These are phyloP conservation scores for Mitragyna speciosa DNA, from an alignment of 257 asterid species.

Conservation along the genomic window DNA sequence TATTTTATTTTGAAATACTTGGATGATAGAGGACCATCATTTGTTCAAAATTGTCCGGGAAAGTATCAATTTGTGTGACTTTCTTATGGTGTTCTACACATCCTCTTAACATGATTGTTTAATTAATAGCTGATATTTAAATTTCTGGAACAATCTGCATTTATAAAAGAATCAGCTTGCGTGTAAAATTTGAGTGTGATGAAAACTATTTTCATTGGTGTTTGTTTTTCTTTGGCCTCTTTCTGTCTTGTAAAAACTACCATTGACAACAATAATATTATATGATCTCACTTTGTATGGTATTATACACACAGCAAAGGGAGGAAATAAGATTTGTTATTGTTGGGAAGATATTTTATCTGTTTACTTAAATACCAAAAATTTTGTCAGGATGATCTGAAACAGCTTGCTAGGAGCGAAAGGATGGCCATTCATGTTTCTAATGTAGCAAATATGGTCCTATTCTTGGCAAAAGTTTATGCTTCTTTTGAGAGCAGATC, in stretches of 20 bases:
- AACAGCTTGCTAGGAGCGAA: slow-evolving; percentile 73
- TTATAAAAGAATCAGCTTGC: not conserved
- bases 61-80: not conserved
- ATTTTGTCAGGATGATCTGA: slow-evolving; percentile 62
- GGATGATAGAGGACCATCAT: too few relatives aligned
- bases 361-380: slow-evolving; percentile 13
- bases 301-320: not conserved
- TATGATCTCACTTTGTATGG: not conserved
- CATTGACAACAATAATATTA: too few relatives aligned
- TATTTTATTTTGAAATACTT: too few relatives aligned
- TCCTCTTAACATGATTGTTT: not conserved
- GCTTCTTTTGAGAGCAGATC: slow-evolving; percentile 88
- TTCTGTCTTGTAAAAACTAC: not conserved
- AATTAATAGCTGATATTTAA: too few relatives aligned
- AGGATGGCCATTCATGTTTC: slow-evolving; percentile 67
- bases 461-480: slow-evolving; percentile 71
- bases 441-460: slow-evolving; percentile 67
- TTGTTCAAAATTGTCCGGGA: not conserved
- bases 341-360: not conserved
- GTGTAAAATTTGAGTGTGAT: not conserved
- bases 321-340: not conserved
- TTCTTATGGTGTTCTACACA: not conserved
- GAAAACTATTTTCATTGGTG: not conserved
- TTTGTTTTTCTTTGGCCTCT: not conserved
- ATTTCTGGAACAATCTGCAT: not conserved